A percentile compares a stretch with the other conserved stretches of the same genome.
Conservation (phyloP, 2,329 filamentous ascomycete genomes). For the Paraconiothyrium brasiliense region DNA sequence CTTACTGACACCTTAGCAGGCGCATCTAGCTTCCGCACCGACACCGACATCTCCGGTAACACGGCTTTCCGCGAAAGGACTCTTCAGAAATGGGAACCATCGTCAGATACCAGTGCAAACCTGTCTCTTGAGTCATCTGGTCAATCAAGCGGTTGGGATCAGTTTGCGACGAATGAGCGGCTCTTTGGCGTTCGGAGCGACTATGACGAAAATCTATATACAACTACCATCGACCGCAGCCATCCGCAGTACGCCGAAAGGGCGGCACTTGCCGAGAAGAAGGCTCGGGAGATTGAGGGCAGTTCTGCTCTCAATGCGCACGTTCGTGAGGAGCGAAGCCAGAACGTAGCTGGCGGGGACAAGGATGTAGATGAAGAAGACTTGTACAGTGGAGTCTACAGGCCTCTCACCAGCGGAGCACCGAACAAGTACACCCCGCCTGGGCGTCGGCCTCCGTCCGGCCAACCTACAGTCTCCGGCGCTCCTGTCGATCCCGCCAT, state of each 20-base stretch:
- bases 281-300: constrained; percentile 89
- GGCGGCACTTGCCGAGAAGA: constrained; percentile 77
- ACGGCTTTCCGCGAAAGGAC: constrained; percentile 75
- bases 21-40: constrained; percentile 77
- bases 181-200: constrained; percentile 88
- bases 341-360: constrained; percentile 71
- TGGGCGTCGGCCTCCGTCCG: constrained; percentile 81
- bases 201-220: constrained; percentile 95
- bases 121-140: constrained; percentile 72
- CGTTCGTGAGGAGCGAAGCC: constrained; percentile 86
- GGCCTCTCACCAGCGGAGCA: constrained; percentile 70
- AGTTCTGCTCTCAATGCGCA: constrained; percentile 79
- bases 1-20: constrained; percentile 17
- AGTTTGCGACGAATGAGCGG: constrained; percentile 89
- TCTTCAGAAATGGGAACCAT: constrained; percentile 84
- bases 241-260: constrained; percentile 84
- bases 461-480: constrained; percentile 76
- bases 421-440: constrained; percentile 88
- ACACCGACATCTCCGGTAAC: constrained; percentile 84
- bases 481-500: constrained; percentile 88
- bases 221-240: constrained; percentile 84
- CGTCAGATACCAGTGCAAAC: constrained; percentile 67
- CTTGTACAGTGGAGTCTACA: constrained; percentile 93
- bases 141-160: constrained; percentile 74
- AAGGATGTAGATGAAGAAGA: constrained; percentile 86